Percentiles rank a stretch among this genome's conserved stretches.
Conservation (phyloP, 805 yeast species). For the Saturnispora galanensis region DNA sequence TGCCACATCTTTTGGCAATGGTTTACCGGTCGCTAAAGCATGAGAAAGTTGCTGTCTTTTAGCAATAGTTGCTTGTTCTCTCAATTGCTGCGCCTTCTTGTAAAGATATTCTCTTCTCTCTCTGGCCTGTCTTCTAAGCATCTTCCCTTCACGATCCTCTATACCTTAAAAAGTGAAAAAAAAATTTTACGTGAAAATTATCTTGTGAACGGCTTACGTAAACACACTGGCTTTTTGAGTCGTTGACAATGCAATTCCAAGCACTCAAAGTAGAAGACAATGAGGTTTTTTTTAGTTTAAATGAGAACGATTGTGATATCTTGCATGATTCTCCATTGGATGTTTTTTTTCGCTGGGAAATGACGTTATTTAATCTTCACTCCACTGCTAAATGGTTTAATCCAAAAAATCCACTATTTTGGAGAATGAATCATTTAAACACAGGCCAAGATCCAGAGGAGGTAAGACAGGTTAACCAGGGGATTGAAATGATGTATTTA, state of each 20-base stretch:
- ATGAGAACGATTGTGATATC: not conserved
- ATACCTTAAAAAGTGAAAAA: not conserved
- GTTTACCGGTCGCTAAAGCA: conserved; percentile 86
- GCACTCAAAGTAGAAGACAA: not conserved
- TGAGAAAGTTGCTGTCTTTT: conserved; percentile 80
- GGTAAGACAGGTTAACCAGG: no score
- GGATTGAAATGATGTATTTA: no score
- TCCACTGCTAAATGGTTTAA: not conserved
- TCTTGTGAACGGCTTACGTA: not conserved
- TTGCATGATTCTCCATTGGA: no score
- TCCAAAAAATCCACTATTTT: no score
- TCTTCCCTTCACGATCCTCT: conserved; percentile 12
- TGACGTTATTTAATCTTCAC: no score
- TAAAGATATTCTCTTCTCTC: conserved; percentile 91
- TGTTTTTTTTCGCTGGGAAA: no score
- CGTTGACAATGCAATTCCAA: conserved; percentile 4
- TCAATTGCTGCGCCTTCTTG: conserved; percentile 79
- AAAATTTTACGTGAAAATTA: not conserved
- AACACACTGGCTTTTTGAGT: not conserved
- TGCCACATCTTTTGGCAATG: conserved; percentile 80
- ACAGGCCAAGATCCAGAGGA: no score
- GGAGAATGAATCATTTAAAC: no score
- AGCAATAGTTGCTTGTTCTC: conserved; percentile 76
- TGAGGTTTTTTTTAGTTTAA: not conserved
- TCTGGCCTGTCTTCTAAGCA: conserved; percentile 90